Base-by-base conservation (phyloP, 306 rosid genomes). In the Erythrophleum fordii region DNA sequence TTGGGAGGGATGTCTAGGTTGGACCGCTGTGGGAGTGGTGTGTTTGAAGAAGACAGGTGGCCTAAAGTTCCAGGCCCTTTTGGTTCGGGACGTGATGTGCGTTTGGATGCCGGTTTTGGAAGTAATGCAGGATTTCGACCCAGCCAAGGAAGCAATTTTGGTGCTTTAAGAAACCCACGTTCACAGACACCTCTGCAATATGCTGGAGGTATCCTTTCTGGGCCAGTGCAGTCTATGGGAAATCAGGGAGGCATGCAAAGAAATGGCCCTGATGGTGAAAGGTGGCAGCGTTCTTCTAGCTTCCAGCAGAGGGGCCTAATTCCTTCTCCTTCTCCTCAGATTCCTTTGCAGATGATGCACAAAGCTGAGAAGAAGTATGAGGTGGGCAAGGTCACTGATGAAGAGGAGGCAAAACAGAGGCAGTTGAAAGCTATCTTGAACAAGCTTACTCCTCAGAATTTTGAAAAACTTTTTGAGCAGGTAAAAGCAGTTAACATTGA, bases 361-460 rank as follows among this genome's bases (percentile, higher is more conserved):
- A 93, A 79, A 80, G 97, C 99, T 83, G 95, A 93, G 87, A 95
- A 74, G 83, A 95, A 93, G 88, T 95, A 95, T 73, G 98, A 95
- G 83, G 92, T 95, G 69, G 99, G 99, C 68, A 90, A 91, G 76
- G 93, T 88, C 75, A 34, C 93, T 1, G 98, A 90, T 60, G 97
- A 82, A 58, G 99, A 95, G 76, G 52, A 95, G 77, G 90, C 91
- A 3, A 95, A 95, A 76, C 98, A 93, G 83, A 93, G 99, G 77
- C 97, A 89, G 78, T 84, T 95, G 84, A 91, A 93, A 88, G 98
- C 81, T n/a, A 90, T 95, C 67, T 73, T 95, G 23, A 95, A 95
- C 87, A 95, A 95, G 88, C 73, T 95, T 41, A 95, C 99, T 62
- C 99, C 99, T 3, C 99, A 95, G 87, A 95, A 95, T 83, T 95